Evolutionary conservation across 1,139 yeast genomes (phyloP), one percentile per base, ranked within the genome.

Genomic region (Magnusiomyces magnusii): DNA sequence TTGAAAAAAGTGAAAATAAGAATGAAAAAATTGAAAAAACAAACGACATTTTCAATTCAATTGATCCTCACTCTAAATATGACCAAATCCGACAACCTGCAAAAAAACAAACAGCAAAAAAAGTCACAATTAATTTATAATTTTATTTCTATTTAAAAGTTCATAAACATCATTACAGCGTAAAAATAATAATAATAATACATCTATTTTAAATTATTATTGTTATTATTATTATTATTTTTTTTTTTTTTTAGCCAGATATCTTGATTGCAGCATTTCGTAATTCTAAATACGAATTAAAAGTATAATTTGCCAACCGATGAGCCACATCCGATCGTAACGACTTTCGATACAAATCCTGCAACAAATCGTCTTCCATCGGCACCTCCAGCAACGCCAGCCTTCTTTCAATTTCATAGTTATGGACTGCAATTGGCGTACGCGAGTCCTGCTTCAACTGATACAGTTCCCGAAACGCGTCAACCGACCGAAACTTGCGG

Each of bases 311-410:
- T 19, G 53, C 52, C 5, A 58, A 28, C 31, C 47, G 15, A 2
- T 24, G 19, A 9, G 44, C 36, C 19, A 49, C 39, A 23, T 54
- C 55, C 2, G 51, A 31, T 10, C 60, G 50, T 2, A 58, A 9
- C 13, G 56, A 55, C 13, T 53, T 47, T 2, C 60, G 36, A 42
- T 58, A 58, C 42, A 58, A n/a, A 34, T 58, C 60, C 28, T 55
- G 55, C 1, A 55, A 34, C 19, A 58, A 56, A 39, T 58, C 60
- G 23, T 58, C 58, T 9, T 47, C 60, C 58, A 58, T 52, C 9
- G 53, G 54, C 7, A 55, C 56, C 36, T 58, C 60, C n/a, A 58
- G 36, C n/a, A 47, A 19, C 15, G 47, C 53, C 53, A 58, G 47
- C 25, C 53, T 42, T 3, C 25, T 9, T 27, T 58, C 57, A 13